These are phyloP conservation scores for Pseudogymnoascus sp. DNA, from an alignment of 2,329 filamentous ascomycete species.

Conservation along the genomic window DNA sequence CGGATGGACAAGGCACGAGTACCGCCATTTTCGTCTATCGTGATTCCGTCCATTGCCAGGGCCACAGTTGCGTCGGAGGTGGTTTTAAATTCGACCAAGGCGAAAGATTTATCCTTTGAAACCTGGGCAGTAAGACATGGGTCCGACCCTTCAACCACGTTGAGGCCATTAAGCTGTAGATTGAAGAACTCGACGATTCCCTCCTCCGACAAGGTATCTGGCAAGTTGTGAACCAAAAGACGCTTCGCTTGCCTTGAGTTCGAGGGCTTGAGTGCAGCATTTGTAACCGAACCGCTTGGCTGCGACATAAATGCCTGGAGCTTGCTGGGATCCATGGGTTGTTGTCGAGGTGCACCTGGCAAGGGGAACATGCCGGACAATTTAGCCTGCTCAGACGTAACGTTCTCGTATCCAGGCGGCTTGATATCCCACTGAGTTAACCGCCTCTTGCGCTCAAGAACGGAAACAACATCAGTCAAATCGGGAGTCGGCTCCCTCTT, in stretches of 20 bases:
- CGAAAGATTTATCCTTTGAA: slow-evolving; percentile 70
- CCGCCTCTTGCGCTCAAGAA: slow-evolving; percentile 80
- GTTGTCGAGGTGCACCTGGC: slow-evolving; percentile 86
- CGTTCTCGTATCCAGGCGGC: slow-evolving; percentile 93
- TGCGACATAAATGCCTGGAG: slow-evolving; percentile 95
- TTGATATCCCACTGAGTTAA: slow-evolving; percentile 99
- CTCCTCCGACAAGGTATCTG: slow-evolving; percentile 66
- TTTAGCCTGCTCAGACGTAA: slow-evolving; percentile 97
- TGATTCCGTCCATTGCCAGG: slow-evolving; percentile 79
- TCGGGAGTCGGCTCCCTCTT: slow-evolving; percentile 95
- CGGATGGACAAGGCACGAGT: slow-evolving; percentile 62
- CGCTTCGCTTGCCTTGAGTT: slow-evolving; percentile 93
- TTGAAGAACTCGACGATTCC: slow-evolving; percentile 82
- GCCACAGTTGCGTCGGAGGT: slow-evolving; percentile 84
- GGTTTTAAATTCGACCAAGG: slow-evolving; percentile 83
- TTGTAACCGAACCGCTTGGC: slow-evolving; percentile 58
- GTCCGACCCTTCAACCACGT: slow-evolving; percentile 75
- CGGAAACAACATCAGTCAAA: slow-evolving; percentile 72
- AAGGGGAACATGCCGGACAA: slow-evolving; percentile 98
- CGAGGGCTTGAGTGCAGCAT: slow-evolving; percentile 77
- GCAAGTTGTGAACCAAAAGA: slow-evolving; percentile 78
- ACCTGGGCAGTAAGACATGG: slow-evolving; percentile 80
- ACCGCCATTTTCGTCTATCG: slow-evolving; percentile 63
- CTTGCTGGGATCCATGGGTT: slow-evolving; percentile 89
- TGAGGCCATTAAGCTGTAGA: slow-evolving; percentile 90